phyloP scores from a whole-genome alignment of 768 basidiomycete genomes.

The Lactifluus echinatus region DNA sequence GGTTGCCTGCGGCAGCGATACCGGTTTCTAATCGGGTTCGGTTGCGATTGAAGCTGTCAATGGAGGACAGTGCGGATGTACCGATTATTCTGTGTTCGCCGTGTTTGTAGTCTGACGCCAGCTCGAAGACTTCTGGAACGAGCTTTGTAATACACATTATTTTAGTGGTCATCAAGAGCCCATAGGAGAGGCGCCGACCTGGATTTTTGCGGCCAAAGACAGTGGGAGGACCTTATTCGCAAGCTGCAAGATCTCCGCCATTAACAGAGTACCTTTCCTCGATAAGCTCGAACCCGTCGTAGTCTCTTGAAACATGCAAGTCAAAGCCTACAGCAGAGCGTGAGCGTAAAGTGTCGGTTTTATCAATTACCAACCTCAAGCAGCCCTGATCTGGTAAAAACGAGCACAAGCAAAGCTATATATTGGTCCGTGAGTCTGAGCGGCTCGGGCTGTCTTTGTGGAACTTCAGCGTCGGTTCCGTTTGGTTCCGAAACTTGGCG shows the following conservation, averaged over 20 bases:
- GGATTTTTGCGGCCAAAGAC: slow-evolving; percentile 71
- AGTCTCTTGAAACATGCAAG: slow-evolving; percentile 76
- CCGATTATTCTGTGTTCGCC: slow-evolving; percentile 77
- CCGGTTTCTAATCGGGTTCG: slow-evolving; percentile 51
- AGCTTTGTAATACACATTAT: slow-evolving; percentile 38
- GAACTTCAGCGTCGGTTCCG: slow-evolving; percentile 23
- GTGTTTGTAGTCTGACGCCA: slow-evolving; percentile 74
- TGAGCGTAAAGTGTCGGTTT: background rate
- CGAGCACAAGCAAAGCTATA: slow-evolving; percentile 71
- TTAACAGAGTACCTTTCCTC: slow-evolving; percentile 81
- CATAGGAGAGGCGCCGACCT: slow-evolving; percentile 37
- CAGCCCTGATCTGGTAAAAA: slow-evolving; percentile 82
- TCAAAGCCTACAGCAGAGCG: slow-evolving; percentile 54
- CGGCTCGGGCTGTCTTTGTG: slow-evolving; percentile 40
- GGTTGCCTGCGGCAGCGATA: slow-evolving; percentile 37
- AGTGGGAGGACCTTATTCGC: slow-evolving; percentile 82
- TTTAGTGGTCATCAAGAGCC: background rate
- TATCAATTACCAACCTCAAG: slow-evolving; percentile 55
- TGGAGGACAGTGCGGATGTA: slow-evolving; percentile 72
- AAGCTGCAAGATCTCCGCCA: slow-evolving; percentile 86
- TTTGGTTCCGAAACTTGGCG: slow-evolving; percentile 16
- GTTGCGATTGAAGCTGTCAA: slow-evolving; percentile 93
- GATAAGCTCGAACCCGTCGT: slow-evolving; percentile 64
- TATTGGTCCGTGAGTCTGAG: slow-evolving; percentile 91
- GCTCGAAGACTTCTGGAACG: slow-evolving; percentile 74